Base-by-base conservation (phyloP, 495 filamentous ascomycete species). In the Tuber umbilicatum region DNA sequence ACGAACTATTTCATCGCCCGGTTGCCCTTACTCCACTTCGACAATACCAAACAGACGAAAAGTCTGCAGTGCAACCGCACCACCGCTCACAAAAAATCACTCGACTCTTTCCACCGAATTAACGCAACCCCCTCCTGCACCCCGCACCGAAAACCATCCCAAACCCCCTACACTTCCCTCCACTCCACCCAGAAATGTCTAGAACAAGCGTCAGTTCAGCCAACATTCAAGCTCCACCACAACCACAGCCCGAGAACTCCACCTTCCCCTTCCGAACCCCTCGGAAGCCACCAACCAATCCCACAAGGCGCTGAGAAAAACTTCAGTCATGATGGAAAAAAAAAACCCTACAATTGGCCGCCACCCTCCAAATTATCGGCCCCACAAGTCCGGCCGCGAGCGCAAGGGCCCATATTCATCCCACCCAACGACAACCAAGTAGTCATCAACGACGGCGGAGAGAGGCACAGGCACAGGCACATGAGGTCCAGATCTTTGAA, bases 31-130 rank as follows among this genome's bases (percentile, higher is more conserved):
- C 10, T 31, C n/a, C 3, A 31, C 55, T 1, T 14, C 47, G 7
- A 12, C 27, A 55, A 1, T 12, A 55, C 47, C 14, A 16, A 3
- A 31, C 55, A 31, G 3, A 9, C 3, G 27, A n/a, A 64, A 64
- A 60, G n/a, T 31, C 55, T 64, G 55, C 55, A 64, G 55, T 64
- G 55, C 55, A 64, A 64, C 55, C 55, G n/a, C 55, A 64, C 55
- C 27, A 31, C 27, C 10, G 2, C n/a, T 31, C 47, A 55, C 23
- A 9, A 27, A 7, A 6, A 64, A 64, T 64, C 55, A 64, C 55
- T 64, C 55, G 55, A 64, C 55, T 6, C 55, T 64, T 16, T 64
- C 55, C 55, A 64, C 14, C 12, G 55, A 64, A 64, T 27, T 31
- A 31, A 64, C n/a, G 12, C 10, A 31, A 64, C 27, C 55, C 55